A percentile compares a stretch with the other conserved stretches of the same genome.
Evolutionary conservation across 2,329 filamentous ascomycete genomes (phyloP).

Genomic region (Diplodia seriata): DNA sequence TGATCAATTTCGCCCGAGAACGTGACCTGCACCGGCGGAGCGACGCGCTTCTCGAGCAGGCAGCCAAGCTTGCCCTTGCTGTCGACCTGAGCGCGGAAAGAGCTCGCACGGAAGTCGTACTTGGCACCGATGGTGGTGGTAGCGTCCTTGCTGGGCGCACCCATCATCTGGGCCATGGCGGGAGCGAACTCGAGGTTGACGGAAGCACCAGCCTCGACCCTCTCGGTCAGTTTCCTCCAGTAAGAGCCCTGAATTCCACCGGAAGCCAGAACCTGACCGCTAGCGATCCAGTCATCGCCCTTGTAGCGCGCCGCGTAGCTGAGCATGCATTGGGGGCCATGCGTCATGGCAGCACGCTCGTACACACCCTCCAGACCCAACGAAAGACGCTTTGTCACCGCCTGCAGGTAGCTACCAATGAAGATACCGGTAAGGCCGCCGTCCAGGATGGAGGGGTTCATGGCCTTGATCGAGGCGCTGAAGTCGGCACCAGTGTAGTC

Average conservation of each 20-base stretch:
- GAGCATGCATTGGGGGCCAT: constrained; percentile 87
- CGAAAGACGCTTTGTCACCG: constrained; percentile 83
- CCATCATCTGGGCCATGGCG: constrained; percentile 73
- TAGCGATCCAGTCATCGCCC: constrained; percentile 89
- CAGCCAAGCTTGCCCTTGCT: constrained; percentile 93
- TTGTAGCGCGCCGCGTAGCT: constrained; percentile 95
- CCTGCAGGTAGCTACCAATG: constrained; percentile 94
- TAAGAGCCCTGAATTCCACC: constrained; percentile 89
- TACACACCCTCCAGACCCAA: constrained; percentile 92
- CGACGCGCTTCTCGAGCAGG: constrained; percentile 93
- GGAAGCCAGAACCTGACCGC: constrained; percentile 85
- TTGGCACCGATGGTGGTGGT: constrained; percentile 92
- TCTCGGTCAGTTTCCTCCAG: constrained; percentile 91
- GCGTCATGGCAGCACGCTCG: constrained; percentile 83
- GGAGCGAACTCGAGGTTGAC: constrained; percentile 83
- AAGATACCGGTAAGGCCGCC: constrained; percentile 93
- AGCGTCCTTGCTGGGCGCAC: constrained; percentile 80
- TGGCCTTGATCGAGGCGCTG: constrained; percentile 87
- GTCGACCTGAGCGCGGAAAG: constrained; percentile 95
- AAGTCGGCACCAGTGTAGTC: constrained; percentile 96
- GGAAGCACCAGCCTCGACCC: constrained; percentile 95
- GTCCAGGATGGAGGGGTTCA: constrained; percentile 94
- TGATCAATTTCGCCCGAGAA: constrained; percentile 98
- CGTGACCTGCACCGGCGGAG: constrained; percentile 88
- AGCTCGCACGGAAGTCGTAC: constrained; percentile 96